Evolutionary conservation across 164 flowering plant species (phyloP), one percentile per base, ranked within the genome.

Genomic region (Saururus chinensis): DNA sequence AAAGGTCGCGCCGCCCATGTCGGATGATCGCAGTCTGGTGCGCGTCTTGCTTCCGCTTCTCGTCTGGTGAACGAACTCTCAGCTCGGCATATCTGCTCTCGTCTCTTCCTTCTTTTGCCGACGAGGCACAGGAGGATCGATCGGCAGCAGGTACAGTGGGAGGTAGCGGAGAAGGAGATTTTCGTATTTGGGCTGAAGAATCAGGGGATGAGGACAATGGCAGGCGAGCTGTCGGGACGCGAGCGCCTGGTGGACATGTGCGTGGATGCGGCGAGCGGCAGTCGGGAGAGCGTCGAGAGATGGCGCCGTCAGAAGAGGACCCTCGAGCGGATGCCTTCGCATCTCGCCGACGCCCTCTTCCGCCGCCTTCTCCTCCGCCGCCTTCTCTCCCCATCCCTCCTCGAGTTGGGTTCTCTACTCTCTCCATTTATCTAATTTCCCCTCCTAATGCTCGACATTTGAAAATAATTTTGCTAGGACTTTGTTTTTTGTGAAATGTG

Each of bases 261-360:
- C 84, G 65, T 90, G 59, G 85, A 82, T 13, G 78, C 85, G 1
- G 99, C 99, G 14, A 67, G 78, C 20, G 41, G 73, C 52, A 84
- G 81, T 81, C 48, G 56, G 22, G 83, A 71, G 25, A 70, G 79
- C 73, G 71, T 95, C 40, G 86, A 88, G 63, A 74, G 63, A 64
- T 95, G 99, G 99, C 80, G 96, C 68, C 67, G 81, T 64, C 99
- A 95, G 79, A 78, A 83, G 20, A 74, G 97, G 57, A 74, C 84
- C 19, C 85, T 95, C 22, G 86, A 87, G 60, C 81, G 83, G 21
- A 19, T 95, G 78, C 99, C 99, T 19, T 55, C 82, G 37, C 86
- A 75, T 0, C 88, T 95, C 57, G 89, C 92, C 40, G 79, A 79
- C 14, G 76, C 85, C 73, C 87, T 95, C 53, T 76, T 95, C 64